Conservation (phyloP, 257 asterid species). For the Solanum chmielewskii region DNA sequence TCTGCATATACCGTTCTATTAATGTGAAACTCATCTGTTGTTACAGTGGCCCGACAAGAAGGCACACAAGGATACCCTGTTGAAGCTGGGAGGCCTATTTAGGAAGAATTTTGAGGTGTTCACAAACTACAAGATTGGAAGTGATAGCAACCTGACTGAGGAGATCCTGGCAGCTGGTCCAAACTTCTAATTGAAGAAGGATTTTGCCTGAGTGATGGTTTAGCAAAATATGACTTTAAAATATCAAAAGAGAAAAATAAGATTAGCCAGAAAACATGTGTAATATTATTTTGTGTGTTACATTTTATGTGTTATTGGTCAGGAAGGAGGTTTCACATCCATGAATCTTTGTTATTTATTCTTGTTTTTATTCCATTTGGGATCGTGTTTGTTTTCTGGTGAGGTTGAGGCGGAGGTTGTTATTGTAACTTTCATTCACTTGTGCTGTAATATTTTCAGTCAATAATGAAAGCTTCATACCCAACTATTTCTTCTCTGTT, state of each 20-base stretch:
- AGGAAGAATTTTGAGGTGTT: conserved; percentile 77
- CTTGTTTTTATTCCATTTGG: background rate
- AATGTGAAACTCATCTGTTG: background rate
- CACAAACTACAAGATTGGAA: conserved; percentile 55
- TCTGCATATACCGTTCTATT: background rate
- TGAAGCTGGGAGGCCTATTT: conserved; percentile 73
- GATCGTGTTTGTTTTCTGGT: background rate
- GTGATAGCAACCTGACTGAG: conserved; percentile 50
- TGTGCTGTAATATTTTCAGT: background rate
- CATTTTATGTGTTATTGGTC: background rate
- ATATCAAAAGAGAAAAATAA: background rate
- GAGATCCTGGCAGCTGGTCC: conserved; percentile 89
- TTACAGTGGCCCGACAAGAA: conserved; percentile 68
- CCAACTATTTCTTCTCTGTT: background rate
- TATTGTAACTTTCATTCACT: background rate
- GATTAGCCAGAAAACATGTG: background rate
- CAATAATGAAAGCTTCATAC: background rate
- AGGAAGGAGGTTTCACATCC: background rate
- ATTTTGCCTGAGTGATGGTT: background rate
- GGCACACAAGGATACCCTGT: conserved; percentile 50
- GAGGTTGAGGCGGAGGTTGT: background rate
- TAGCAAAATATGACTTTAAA: background rate
- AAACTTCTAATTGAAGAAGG: conserved; percentile 22
- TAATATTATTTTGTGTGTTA: background rate
- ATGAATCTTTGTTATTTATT: background rate